Percentiles rank a stretch among this genome's conserved stretches.
Evolutionary conservation across 805 yeast genomes (phyloP).

Genomic region (Isabelozyma pseudorhagii): DNA sequence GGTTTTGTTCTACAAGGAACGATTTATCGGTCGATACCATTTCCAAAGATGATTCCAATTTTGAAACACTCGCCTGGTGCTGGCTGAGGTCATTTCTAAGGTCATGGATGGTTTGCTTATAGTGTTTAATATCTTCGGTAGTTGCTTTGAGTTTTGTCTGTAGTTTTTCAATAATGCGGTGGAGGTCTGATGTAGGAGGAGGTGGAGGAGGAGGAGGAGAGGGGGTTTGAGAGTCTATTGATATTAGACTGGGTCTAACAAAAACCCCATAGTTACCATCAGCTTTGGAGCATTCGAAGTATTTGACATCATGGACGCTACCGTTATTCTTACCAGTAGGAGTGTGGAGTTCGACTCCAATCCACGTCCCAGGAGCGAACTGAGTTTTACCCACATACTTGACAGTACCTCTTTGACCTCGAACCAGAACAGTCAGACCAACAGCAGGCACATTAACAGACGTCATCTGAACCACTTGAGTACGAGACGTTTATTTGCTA

Average conservation of each 20-base stretch:
- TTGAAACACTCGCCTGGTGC: neutral
- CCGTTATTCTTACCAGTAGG: constrained; percentile 51
- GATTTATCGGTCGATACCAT: constrained; percentile 43
- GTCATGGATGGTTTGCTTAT: constrained; percentile 13
- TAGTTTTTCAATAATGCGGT: constrained; percentile 28
- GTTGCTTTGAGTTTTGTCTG: constrained; percentile 44
- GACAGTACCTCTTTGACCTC: constrained; percentile 43
- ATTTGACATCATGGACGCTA: constrained; percentile 38
- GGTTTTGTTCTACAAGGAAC: constrained; percentile 32
- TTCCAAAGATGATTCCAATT: constrained; percentile 24
- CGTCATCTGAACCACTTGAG: too few species aligned
- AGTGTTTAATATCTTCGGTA: constrained; percentile 18
- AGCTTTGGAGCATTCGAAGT: constrained; percentile 35
- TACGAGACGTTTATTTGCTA: too few species aligned
- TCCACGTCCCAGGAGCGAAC: constrained; percentile 59
- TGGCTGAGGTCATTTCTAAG: constrained; percentile 11
- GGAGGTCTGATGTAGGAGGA: constrained; percentile 12
- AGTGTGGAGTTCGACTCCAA: constrained; percentile 44
- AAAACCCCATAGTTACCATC: constrained; percentile 44
- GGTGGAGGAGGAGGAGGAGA: constrained; percentile 9
- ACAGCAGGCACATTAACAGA: neutral
- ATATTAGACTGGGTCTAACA: constrained; percentile 38
- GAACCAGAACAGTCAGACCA: constrained; percentile 33
- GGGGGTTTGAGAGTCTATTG: neutral
- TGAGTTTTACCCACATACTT: constrained; percentile 51